Base-by-base conservation (phyloP, 1,139 yeast species). In the Geotrichum fermentans region DNA sequence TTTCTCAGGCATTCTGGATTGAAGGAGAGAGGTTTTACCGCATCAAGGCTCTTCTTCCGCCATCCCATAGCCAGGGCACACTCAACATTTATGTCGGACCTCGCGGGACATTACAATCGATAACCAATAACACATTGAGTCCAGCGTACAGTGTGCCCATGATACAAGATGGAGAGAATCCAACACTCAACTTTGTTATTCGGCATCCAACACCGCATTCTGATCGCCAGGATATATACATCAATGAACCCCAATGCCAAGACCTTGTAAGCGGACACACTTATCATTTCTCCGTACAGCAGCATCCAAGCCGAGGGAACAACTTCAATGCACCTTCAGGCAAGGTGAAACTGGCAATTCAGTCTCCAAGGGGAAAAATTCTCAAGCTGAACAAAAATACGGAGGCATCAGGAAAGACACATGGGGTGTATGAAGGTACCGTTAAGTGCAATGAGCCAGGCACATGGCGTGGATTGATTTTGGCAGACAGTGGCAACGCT, bases 361-460 rank as follows among this genome's bases (percentile, higher is more conserved):
- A 86, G 62, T 77, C 92, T 0, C 97, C 97, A 1, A 78, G 87
- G 1, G 96, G 96, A 0, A 82, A 83, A 56, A 78, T 86, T 56
- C 77, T 76, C 57, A 80, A 83, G 58, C 69, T 90, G 51, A 66
- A 65, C 32, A 74, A 77, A 52, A 33, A n/a, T 18, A 22, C 24
- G 2, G 47, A 50, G 17, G 44, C 42, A 5, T 39, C 50, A 10
- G 20, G 20, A 13, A 37, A 37, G 17, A 14, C 28, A 8, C 33
- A 4, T 32, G 52, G 52, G 2, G 17, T 36, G 7, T 50, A 33
- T 35, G 54, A 45, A 24, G 47, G 52, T 3, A 45, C 45, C 2
- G 26, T 45, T 22, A 49, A 43, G 35, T 41, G 51, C 24, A 32
- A 42, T 11, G 54, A 52, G 33, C 40, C 48, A 5, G 98, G 98